These are phyloP conservation scores for Dentiscutata heterogama DNA, from an alignment of 371 early-diverging fungal species.

Conservation along the genomic window DNA sequence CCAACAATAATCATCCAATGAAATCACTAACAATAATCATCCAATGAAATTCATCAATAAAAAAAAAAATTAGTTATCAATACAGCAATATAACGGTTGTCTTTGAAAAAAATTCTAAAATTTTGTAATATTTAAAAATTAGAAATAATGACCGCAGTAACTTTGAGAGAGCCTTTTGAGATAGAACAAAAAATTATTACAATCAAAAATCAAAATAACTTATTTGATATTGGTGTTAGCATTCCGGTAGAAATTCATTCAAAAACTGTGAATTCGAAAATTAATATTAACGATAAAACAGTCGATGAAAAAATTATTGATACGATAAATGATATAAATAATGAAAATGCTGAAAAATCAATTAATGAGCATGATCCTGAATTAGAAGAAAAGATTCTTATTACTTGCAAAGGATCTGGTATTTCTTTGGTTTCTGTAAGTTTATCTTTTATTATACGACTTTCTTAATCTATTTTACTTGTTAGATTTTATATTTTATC, in stretches of 20 bases:
- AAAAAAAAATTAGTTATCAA: too few relatives aligned
- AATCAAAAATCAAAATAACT: neutral
- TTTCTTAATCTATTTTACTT: neutral
- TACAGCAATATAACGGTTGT: too few relatives aligned
- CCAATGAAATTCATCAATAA: too few relatives aligned
- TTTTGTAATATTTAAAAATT: too few relatives aligned
- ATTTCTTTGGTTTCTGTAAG: neutral
- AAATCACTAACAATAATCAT: too few relatives aligned
- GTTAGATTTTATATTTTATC: neutral
- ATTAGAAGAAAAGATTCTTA: neutral
- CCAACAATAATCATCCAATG: too few relatives aligned
- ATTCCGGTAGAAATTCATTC: neutral
- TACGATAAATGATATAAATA: neutral
- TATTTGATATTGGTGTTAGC: neutral
- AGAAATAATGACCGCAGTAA: neutral
- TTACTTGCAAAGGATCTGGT: neutral
- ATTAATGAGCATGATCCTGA: neutral
- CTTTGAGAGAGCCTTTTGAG: neutral
- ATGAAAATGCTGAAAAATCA: neutral
- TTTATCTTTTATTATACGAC: neutral
- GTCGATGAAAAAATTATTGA: neutral
- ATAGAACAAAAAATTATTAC: neutral
- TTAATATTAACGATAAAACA: neutral
- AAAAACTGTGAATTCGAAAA: neutral
- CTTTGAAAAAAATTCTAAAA: too few relatives aligned